Evolutionary conservation across 306 rosid genomes (phyloP).

Genomic region (Prunus padus): DNA sequence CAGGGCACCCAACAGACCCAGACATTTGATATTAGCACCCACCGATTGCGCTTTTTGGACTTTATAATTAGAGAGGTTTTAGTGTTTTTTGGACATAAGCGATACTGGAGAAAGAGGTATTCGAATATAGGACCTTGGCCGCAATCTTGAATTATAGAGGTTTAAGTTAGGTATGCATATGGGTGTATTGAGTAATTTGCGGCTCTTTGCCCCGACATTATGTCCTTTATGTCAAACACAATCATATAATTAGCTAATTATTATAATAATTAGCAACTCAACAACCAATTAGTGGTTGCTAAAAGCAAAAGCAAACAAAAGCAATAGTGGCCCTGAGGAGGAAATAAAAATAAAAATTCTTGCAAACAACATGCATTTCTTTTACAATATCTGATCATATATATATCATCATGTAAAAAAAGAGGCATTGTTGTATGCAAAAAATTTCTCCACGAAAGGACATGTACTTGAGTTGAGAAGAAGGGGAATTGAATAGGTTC

Average conservation of each 20-base stretch:
- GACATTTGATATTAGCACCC: background rate
- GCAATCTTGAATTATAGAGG: too few relatives aligned
- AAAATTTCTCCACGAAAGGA: constrained; percentile 2
- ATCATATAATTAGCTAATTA: background rate
- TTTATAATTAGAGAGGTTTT: background rate
- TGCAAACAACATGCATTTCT: too few relatives aligned
- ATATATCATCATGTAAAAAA: too few relatives aligned
- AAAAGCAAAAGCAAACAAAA: background rate
- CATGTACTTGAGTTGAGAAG: constrained; percentile 2
- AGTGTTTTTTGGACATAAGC: too few relatives aligned
- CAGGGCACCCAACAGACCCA: background rate
- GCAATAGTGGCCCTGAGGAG: background rate
- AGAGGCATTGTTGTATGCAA: background rate
- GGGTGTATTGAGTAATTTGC: too few relatives aligned
- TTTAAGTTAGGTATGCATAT: too few relatives aligned
- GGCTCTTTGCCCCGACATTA: background rate
- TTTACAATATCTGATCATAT: too few relatives aligned
- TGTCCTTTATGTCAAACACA: background rate
- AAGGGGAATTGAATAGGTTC: constrained; percentile 43
- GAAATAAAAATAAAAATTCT: too few relatives aligned
- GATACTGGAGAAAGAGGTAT: too few relatives aligned
- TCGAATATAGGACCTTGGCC: too few relatives aligned
- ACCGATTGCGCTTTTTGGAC: background rate
- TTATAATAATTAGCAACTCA: constrained; percentile 6
- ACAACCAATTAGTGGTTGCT: constrained; percentile 29